Evolutionary conservation across 495 filamentous ascomycete genomes (phyloP), one percentile per base, ranked within the genome.

Genomic region (Aspergillus panamensis): DNA sequence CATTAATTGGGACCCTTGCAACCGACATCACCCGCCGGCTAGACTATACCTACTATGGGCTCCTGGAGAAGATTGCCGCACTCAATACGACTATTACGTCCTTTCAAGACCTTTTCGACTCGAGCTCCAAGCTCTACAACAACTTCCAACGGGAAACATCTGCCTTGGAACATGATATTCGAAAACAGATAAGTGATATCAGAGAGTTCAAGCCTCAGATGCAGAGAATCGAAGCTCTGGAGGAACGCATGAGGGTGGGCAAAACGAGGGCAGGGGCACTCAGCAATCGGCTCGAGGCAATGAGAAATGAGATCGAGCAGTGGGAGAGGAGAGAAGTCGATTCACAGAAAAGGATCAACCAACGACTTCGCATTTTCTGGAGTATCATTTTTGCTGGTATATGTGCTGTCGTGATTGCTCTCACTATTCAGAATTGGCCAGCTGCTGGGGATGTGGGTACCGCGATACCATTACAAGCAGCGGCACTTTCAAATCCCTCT

Each of bases 1-100:
- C 69, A 8, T 68, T 70, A 1, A 71, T 77, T 42, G 73, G 74
- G 13, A 72, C 71, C 0, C 67, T 72, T 21, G 76, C 76, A 25
- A 82, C 73, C 51, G 80, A 80, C 35, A 84, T 84, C 3, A 94
- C 86, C 17, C 81, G 83, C 59, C 82, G 82, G 44, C 80, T 97
- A n/a, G 90, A 96, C 65, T 87, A 88, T 62, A 91, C 87, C 0
- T 96, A 96, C 73, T 92, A 92, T 64, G 85, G 87, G 4, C 78
- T 97, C 6, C 77, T 94, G 14, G 87, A 93, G 66, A 93, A 88
- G 57, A 77, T 93, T 31, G 80, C 82, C 43, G 71, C 83, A 0
- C 75, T 97, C 32, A 84, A 87, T 51, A 76, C 79, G 50, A 90
- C 86, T 2, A 82, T 96, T 20, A 59, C 73, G 1, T 82, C 79